Conservation (phyloP, 192 early-diverging fungal genomes). For the Cladochytrium replicatum region DNA sequence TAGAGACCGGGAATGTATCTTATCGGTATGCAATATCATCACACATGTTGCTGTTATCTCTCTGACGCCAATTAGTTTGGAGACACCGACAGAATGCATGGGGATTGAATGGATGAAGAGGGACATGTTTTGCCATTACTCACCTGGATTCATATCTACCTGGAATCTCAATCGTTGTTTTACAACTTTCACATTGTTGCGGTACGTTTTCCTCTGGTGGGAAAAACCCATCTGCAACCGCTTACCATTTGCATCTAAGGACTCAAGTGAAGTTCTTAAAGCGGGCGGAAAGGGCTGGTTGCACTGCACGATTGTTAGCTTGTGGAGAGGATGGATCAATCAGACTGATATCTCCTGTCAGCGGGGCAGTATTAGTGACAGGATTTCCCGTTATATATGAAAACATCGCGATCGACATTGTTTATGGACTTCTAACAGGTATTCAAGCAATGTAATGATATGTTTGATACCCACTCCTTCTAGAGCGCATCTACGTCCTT, state of each 20-base stretch:
- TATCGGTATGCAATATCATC: constrained; percentile 22
- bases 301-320: constrained; percentile 27
- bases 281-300: constrained; percentile 5
- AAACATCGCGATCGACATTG: constrained; percentile 9
- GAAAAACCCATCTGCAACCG: background rate
- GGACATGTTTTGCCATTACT: constrained; percentile 30
- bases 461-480: background rate
- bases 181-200: constrained; percentile 22
- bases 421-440: constrained; percentile 18
- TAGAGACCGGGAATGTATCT: constrained; percentile 30
- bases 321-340: constrained; percentile 30
- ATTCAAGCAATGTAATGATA: background rate
- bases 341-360: constrained; percentile 31
- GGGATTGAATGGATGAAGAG: constrained; percentile 39
- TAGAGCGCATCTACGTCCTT: constrained; percentile 32
- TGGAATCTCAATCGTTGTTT: constrained; percentile 41
- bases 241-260: background rate
- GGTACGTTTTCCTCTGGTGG: constrained; percentile 17
- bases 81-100: constrained; percentile 31
- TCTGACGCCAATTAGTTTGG: constrained; percentile 11
- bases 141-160: constrained; percentile 24
- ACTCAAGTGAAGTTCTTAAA: constrained; percentile 7
- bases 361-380: constrained; percentile 29
- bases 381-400: constrained; percentile 39
- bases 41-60: background rate